phyloP scores from a whole-genome alignment of 495 filamentous ascomycete genomes.

The Penicillium psychrofluorescens region DNA sequence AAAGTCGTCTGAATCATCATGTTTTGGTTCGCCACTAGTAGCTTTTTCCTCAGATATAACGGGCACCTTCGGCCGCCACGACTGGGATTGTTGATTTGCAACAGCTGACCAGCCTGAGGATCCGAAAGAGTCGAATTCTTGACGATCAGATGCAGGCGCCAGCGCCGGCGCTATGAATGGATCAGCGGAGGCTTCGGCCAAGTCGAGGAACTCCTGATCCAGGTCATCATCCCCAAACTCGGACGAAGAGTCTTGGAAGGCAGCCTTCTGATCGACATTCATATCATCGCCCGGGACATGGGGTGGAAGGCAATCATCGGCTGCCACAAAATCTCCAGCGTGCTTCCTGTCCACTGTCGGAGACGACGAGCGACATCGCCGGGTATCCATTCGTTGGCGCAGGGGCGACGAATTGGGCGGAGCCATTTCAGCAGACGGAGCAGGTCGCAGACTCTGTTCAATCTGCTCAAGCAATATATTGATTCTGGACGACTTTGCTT shows the following conservation, averaged over 20 bases:
- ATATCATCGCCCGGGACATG: conserved; percentile 1
- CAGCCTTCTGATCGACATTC: conserved; percentile 3
- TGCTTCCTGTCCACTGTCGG: conserved; percentile 32
- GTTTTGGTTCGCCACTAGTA: conserved; percentile 44
- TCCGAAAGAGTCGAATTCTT: conserved; percentile 3
- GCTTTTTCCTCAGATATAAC: conserved; percentile 12
- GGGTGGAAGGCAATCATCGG: conserved; percentile 3
- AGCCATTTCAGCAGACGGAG: conserved; percentile 18
- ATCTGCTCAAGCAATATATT: conserved; percentile 60
- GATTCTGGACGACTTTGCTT: conserved; percentile 51
- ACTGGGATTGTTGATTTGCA: conserved; percentile 7
- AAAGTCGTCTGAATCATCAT: conserved; percentile 49
- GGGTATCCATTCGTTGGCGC: conserved; percentile 29
- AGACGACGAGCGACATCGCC: conserved; percentile 34
- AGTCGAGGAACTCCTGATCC: conserved; percentile 46
- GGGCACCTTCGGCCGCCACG: conserved; percentile 2
- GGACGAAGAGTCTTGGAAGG: conserved; percentile 36
- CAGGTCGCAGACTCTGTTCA: conserved; percentile 50
- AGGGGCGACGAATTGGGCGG: conserved; percentile 52
- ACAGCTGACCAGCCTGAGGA: conserved; percentile 13
- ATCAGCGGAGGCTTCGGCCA: conserved; percentile 31
- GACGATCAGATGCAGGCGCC: background rate
- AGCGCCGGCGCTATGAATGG: conserved; percentile 19
- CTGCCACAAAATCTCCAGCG: conserved; percentile 1
- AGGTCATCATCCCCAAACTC: conserved; percentile 58